These are phyloP conservation scores for Trichothecium sympodiale DNA, from an alignment of 2,329 filamentous ascomycete genomes.

Conservation along the genomic window DNA sequence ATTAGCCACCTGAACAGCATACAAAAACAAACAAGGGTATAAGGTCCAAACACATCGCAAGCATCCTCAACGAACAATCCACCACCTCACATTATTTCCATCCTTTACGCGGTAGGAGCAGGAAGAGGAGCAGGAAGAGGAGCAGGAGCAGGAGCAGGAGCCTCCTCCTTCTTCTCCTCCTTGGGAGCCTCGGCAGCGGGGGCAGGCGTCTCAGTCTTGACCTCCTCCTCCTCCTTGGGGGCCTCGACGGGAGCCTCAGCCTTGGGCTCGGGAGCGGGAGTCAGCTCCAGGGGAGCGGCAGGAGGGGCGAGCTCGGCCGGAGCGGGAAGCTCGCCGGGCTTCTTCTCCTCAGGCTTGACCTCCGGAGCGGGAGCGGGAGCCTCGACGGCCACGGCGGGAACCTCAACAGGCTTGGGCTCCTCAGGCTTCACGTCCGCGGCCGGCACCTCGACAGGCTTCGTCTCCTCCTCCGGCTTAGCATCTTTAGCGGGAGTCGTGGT, in stretches of 20 bases:
- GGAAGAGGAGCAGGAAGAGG: conserved; percentile 11
- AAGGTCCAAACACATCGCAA: neutral
- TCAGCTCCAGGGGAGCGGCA: conserved; percentile 7
- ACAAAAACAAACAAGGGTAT: conserved; percentile 1
- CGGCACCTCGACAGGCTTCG: conserved; percentile 17
- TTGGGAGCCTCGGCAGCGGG: conserved; percentile 14
- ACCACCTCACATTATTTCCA: conserved; percentile 5
- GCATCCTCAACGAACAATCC: neutral
- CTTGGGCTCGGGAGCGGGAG: conserved; percentile 10
- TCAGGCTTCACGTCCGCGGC: conserved; percentile 15
- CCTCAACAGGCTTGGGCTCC: conserved; percentile 14
- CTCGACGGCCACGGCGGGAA: neutral
- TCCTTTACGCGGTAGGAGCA: conserved; percentile 12
- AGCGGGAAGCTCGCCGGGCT: too few species aligned
- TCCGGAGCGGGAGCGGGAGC: too few species aligned
- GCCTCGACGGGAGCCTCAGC: conserved; percentile 11
- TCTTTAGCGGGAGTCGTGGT: neutral
- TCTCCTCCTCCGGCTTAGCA: conserved; percentile 8
- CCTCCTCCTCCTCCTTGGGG: neutral
- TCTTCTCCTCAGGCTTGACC: too few species aligned
- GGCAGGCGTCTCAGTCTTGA: conserved; percentile 6
- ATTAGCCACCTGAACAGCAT: neutral
- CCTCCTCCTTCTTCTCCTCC: conserved; percentile 2
- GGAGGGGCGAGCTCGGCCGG: conserved; percentile 15
- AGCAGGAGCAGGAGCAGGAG: conserved; percentile 12